Evolutionary conservation across 257 asterid genomes (phyloP).

Genomic region (Leonotis leonurus): DNA sequence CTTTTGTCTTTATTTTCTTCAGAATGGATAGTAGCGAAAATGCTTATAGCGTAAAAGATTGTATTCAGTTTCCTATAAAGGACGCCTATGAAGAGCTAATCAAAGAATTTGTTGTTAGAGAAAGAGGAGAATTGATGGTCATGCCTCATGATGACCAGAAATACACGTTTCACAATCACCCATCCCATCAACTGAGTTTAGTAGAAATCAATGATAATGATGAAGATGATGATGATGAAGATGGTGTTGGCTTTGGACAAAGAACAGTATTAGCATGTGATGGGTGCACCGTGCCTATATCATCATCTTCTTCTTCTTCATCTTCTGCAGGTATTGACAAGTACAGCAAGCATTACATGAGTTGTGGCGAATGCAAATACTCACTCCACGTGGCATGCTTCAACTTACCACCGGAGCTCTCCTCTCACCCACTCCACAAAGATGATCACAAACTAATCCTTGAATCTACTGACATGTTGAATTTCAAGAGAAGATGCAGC

Average conservation of each 20-base stretch:
- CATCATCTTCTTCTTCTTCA: too few species aligned
- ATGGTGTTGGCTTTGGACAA: not conserved
- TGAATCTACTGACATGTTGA: not conserved
- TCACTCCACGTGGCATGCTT: conserved; percentile 8
- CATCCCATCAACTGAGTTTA: not conserved
- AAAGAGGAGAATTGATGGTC: too few species aligned
- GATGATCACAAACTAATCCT: not conserved
- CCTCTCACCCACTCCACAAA: not conserved
- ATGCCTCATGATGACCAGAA: not conserved
- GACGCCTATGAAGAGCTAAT: too few species aligned
- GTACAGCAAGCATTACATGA: not conserved
- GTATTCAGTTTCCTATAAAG: too few species aligned
- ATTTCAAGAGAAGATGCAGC: not conserved
- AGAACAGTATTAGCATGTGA: not conserved
- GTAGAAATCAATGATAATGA: not conserved
- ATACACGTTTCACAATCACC: not conserved
- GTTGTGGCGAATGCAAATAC: conserved; percentile 2
- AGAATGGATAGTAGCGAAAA: too few species aligned
- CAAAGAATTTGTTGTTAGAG: too few species aligned
- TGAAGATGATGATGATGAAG: not conserved
- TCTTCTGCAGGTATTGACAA: not conserved
- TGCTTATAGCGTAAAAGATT: too few species aligned
- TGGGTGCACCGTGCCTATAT: not conserved
- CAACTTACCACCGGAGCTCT: not conserved
- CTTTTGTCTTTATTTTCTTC: too few species aligned